Percentiles rank a stretch among this genome's conserved stretches.
These are phyloP conservation scores for Claviceps digitariae DNA, from an alignment of 2,329 filamentous ascomycete species.

Conservation along the genomic window DNA sequence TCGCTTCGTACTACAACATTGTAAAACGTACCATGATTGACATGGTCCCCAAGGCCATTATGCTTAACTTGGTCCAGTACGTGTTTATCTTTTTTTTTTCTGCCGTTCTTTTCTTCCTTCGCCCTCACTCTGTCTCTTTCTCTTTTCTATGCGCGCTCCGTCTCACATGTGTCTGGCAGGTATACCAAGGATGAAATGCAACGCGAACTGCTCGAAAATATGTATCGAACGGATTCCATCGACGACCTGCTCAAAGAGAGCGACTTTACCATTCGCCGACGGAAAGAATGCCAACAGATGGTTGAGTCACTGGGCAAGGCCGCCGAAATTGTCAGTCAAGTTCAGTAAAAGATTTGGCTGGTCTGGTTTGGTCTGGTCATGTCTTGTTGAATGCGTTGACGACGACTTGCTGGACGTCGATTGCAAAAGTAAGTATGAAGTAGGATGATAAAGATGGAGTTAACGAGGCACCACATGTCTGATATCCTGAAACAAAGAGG, in stretches of 20 bases:
- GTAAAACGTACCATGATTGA: conserved; percentile 98
- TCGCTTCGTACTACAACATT: conserved; percentile 96
- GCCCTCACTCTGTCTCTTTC: neutral
- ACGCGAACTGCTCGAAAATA: conserved; percentile 86
- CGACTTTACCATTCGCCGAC: conserved; percentile 85
- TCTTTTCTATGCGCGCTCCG: too few relatives aligned
- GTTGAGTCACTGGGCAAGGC: conserved; percentile 83
- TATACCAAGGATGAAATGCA: conserved; percentile 99
- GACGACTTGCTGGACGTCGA: neutral
- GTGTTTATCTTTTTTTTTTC: conserved; percentile 23
- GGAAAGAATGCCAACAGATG: conserved; percentile 99
- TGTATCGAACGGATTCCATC: conserved; percentile 84
- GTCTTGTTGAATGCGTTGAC: neutral
- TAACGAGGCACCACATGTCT: neutral
- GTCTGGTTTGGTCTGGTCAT: neutral
- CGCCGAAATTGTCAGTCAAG: conserved; percentile 87
- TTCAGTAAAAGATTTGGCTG: conserved; percentile 32
- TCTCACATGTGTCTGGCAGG: conserved; percentile 28
- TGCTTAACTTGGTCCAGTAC: conserved; percentile 91
- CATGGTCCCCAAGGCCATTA: conserved; percentile 99
- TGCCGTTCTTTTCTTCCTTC: too few relatives aligned
- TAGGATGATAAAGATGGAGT: neutral
- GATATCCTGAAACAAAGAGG: neutral
- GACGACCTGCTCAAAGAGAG: conserved; percentile 96
- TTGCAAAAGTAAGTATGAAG: neutral